Percentiles rank a stretch among this genome's conserved stretches.
These are phyloP conservation scores for Xylaria multiplex DNA, from an alignment of 2,329 filamentous ascomycete genomes.

Conservation along the genomic window DNA sequence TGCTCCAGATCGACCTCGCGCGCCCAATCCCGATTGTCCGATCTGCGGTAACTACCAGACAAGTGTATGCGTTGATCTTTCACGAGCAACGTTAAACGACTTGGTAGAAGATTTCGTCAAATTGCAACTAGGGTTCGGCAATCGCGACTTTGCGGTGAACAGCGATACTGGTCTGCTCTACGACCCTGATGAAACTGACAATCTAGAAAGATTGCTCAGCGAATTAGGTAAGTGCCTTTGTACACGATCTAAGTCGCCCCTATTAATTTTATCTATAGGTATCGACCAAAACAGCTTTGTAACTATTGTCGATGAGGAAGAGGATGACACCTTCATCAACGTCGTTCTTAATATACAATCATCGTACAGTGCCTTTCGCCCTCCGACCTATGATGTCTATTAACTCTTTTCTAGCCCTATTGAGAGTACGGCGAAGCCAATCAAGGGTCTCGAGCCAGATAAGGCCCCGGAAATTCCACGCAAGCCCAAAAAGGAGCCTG, in stretches of 20 bases:
- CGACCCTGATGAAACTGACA: conserved; percentile 88
- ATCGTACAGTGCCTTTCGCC: conserved; percentile 57
- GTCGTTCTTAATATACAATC: conserved; percentile 77
- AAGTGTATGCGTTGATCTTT: conserved; percentile 73
- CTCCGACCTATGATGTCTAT: conserved; percentile 40
- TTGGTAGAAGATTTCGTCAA: conserved; percentile 80
- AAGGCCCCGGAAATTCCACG: conserved; percentile 61
- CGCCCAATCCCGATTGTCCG: conserved; percentile 83
- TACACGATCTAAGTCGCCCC: conserved; percentile 8
- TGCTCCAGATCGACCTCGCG: conserved; percentile 64
- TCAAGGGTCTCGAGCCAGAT: conserved; percentile 59
- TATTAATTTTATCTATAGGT: conserved; percentile 55
- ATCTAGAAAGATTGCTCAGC: conserved; percentile 79
- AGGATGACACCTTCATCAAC: conserved; percentile 79
- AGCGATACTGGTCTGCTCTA: conserved; percentile 83
- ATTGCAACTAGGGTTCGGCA: conserved; percentile 76
- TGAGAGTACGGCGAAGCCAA: conserved; percentile 61
- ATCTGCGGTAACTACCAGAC: conserved; percentile 82
- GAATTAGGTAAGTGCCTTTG: conserved; percentile 70
- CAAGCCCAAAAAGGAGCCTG: conserved; percentile 60
- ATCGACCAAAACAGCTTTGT: conserved; percentile 79
- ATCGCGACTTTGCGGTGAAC: conserved; percentile 80
- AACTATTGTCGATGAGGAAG: conserved; percentile 85
- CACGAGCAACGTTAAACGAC: conserved; percentile 78
- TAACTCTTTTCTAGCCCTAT: conserved; percentile 35